Evolutionary conservation across 495 filamentous ascomycete species (phyloP), one percentile per base, ranked within the genome.

Genomic region (Melanomma pulvis-pyrius): DNA sequence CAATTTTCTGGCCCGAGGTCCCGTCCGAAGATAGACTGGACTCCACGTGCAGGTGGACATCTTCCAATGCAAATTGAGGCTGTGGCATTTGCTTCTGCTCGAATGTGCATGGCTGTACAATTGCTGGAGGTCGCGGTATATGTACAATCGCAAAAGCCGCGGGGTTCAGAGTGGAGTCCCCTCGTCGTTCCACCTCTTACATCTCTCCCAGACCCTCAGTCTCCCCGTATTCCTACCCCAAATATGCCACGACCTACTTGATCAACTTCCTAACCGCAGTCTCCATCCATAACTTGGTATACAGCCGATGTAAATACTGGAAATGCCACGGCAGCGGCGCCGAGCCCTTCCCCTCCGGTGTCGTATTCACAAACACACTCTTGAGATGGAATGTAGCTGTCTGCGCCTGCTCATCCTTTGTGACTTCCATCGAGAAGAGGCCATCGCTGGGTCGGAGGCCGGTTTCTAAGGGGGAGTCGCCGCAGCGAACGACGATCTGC

Each of bases 201-300:
- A 44, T 15, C 39, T 34, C 39, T 17, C 39, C 9, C 3, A 15
- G n/a, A 44, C 8, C 39, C 39, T 44, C 9, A 17, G 9, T 15
- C n/a, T 44, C 39, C 3, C 22, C 21, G 5, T 51, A 25, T 29
- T 48, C 48, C n/a, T 19, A 22, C 21, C 26, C 11, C n/a, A 24
- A 9, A 1, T 54, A 12, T 54, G 25, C 29, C 30, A 5, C 21
- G 30, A 12, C n/a, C 51, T 67, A 73, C 32, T 61, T 67, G 30
- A 70, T 19, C 17, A 73, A 32, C 22, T 67, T 68, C 61, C 68
- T 21, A 8, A 67, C 54, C 28, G 62, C 65, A 5, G 68, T 73
- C 54, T 73, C 71, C 68, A 73, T 71, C 68, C 63, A 69, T 19
- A 73, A 51, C 65, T 73, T 68, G 1, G 63, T 71, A 57, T 73